Conservation (phyloP, 768 basidiomycete species). For the Rhizopogon vesiculosus region DNA sequence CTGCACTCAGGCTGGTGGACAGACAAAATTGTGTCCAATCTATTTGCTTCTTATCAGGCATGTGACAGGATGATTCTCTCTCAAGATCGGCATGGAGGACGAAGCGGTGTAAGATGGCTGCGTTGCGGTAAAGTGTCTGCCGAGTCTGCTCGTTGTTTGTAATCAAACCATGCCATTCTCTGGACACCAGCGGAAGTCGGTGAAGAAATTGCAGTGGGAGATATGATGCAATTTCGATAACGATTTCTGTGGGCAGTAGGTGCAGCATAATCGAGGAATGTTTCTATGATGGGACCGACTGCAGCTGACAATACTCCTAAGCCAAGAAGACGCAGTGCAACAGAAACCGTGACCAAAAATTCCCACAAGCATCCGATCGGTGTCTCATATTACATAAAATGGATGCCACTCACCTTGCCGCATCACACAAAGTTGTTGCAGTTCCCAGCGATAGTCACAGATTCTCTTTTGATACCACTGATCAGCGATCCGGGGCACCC, state of each 20-base stretch:
- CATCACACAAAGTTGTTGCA: too few relatives aligned
- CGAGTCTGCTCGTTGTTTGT: slow-evolving; percentile 31
- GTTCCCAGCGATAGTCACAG: too few relatives aligned
- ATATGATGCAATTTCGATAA: slow-evolving; percentile 43
- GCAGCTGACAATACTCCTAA: too few relatives aligned
- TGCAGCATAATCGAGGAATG: slow-evolving; percentile 28
- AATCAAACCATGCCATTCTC: slow-evolving; percentile 44
- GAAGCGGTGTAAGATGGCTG: slow-evolving; percentile 49
- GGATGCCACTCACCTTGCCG: too few relatives aligned
- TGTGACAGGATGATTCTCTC: slow-evolving; percentile 25
- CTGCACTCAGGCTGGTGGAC: neutral
- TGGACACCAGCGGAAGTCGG: slow-evolving; percentile 34
- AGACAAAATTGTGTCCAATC: slow-evolving; percentile 63
- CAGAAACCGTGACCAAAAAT: too few relatives aligned
- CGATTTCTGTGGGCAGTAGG: slow-evolving; percentile 51
- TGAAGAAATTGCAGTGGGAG: slow-evolving; percentile 43
- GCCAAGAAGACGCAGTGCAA: too few relatives aligned
- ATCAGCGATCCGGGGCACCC: too few relatives aligned
- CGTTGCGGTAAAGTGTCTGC: slow-evolving; percentile 48
- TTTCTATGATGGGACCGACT: too few relatives aligned
- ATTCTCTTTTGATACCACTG: too few relatives aligned
- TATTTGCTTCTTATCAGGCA: slow-evolving; percentile 21
- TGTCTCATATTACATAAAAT: too few relatives aligned
- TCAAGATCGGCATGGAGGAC: slow-evolving; percentile 29
- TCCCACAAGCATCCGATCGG: too few relatives aligned